Conservation (phyloP, 75 land plant species). For the Chamaecyparis obtusa region DNA sequence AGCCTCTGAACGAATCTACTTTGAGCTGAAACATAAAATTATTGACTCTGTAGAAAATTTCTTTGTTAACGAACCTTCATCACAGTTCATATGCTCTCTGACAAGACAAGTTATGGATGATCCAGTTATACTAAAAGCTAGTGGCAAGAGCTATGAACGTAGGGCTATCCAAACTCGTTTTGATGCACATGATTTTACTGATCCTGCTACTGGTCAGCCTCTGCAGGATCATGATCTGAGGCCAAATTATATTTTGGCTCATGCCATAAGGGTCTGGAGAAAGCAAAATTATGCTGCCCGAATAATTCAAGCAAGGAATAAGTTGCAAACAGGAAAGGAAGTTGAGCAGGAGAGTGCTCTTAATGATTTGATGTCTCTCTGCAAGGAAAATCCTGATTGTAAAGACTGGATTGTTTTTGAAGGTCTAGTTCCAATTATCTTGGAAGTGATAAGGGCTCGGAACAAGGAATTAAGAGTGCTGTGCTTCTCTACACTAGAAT, state of each 20-base stretch:
- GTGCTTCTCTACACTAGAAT: conserved; percentile 1
- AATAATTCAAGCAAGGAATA: not conserved
- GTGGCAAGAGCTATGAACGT: not conserved
- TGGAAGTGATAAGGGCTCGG: not conserved
- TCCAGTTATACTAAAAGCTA: not conserved
- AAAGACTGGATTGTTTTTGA: conserved; percentile 3
- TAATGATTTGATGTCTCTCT: not conserved
- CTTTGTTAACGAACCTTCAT: not conserved
- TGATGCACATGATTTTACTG: not conserved
- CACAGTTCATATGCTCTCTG: conserved; percentile 1
- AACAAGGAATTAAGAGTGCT: not conserved
- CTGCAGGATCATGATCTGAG: not conserved
- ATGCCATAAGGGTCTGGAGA: not conserved
- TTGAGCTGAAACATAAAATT: not conserved
- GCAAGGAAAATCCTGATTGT: not conserved
- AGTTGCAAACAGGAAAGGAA: not conserved
- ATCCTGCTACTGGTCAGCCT: not conserved
- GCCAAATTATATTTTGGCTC: not conserved
- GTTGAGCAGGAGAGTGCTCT: not conserved
- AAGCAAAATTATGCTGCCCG: not conserved
- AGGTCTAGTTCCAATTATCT: not conserved
- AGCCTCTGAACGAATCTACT: not conserved
- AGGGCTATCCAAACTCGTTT: not conserved
- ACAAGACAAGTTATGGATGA: conserved; percentile 2
- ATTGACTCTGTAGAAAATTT: not conserved